These are phyloP conservation scores for Vitis hybrid DNA, from an alignment of 177 flowering plant species.

Conservation along the genomic window DNA sequence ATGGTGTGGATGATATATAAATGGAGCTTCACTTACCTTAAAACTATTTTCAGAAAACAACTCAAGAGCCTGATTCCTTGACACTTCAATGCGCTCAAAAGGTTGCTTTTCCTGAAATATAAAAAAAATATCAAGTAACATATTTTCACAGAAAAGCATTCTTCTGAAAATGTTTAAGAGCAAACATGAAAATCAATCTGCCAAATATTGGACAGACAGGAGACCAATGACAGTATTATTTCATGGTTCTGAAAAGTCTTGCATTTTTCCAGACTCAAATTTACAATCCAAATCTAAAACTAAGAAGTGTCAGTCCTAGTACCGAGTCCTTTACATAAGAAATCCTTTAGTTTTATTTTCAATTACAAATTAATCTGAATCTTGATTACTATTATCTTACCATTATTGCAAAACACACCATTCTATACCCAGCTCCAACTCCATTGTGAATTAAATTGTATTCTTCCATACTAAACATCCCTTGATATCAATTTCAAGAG, in stretches of 20 bases:
- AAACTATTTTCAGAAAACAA: constrained; percentile 87
- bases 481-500: too few relatives aligned
- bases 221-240: not conserved
- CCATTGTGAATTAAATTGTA: too few relatives aligned
- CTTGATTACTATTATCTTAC: too few relatives aligned
- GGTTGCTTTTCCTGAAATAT: constrained; percentile 86
- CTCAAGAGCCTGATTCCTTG: constrained; percentile 87
- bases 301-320: too few relatives aligned
- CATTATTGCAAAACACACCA: too few relatives aligned
- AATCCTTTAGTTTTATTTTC: too few relatives aligned
- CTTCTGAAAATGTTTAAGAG: not conserved
- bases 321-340: too few relatives aligned
- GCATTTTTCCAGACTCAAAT: not conserved
- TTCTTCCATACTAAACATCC: too few relatives aligned
- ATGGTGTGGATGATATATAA: not conserved
- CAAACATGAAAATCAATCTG: not conserved
- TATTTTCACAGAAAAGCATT: not conserved
- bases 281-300: too few relatives aligned
- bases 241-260: not conserved
- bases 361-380: too few relatives aligned
- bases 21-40: constrained; percentile 47
- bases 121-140: not conserved
- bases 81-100: constrained; percentile 96
- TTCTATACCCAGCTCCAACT: too few relatives aligned
- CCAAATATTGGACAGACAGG: not conserved